These are phyloP conservation scores for Aspergillus sp. DNA, from an alignment of 2,329 filamentous ascomycete species.

Conservation along the genomic window DNA sequence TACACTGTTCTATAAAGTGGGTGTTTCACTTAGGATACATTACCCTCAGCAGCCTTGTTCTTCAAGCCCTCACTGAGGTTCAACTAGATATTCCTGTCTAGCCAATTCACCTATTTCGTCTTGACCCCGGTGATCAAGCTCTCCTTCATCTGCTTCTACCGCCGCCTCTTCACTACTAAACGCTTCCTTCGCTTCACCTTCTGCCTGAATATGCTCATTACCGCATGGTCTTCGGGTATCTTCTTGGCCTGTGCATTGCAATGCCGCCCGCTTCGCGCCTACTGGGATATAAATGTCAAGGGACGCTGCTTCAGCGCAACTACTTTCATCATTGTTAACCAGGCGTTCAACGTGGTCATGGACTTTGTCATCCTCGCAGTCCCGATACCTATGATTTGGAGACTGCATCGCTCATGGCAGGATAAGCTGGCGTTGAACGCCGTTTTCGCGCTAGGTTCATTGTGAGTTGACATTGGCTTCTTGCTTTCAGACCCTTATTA, in stretches of 20 bases:
- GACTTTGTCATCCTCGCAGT: constrained; percentile 31
- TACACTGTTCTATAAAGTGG: not conserved
- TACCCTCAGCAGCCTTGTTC: too few species aligned
- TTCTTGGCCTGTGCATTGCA: constrained; percentile 31
- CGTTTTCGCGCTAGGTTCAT: constrained; percentile 13
- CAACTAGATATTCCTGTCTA: not conserved
- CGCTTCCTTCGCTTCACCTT: not conserved
- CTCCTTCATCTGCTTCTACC: not conserved
- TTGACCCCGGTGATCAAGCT: not conserved
- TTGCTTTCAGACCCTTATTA: not conserved
- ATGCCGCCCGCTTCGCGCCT: constrained; percentile 28
- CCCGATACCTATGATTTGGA: constrained; percentile 33
- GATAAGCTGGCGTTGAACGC: constrained; percentile 32
- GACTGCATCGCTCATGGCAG: constrained; percentile 31
- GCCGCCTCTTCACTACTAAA: not conserved
- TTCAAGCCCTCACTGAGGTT: not conserved
- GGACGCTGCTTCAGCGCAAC: constrained; percentile 27
- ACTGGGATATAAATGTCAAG: constrained; percentile 27
- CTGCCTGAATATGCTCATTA: constrained; percentile 19
- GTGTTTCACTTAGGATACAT: not conserved
- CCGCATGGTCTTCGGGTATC: constrained; percentile 27
- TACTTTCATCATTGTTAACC: constrained; percentile 32
- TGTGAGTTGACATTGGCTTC: not conserved
- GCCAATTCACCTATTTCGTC: not conserved
- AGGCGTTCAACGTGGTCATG: constrained; percentile 32